Evolutionary conservation across 169 alveolate species (phyloP).

Genomic region (Perkinsus olseni): DNA sequence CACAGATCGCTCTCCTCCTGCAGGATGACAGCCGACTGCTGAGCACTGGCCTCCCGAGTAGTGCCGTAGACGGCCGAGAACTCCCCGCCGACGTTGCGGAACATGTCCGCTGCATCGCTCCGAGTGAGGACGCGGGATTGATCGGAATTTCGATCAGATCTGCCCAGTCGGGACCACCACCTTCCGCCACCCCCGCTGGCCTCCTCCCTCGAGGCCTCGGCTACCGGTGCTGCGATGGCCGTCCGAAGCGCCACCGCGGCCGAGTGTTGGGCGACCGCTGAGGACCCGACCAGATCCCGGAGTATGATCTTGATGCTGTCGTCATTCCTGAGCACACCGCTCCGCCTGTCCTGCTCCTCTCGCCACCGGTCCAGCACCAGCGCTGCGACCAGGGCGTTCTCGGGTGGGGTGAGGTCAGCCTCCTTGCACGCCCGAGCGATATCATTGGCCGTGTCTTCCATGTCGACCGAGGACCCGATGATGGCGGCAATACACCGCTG

Average conservation of each 20-base stretch:
- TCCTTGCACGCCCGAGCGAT: background rate
- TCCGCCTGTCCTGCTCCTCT: background rate
- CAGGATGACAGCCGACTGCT: background rate
- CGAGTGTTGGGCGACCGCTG: background rate
- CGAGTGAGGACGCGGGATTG: background rate
- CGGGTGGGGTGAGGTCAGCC: background rate
- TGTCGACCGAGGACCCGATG: background rate
- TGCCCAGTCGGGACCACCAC: background rate
- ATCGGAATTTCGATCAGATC: background rate
- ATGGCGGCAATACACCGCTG: background rate
- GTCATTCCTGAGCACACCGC: background rate
- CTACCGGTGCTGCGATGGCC: background rate
- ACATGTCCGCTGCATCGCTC: background rate
- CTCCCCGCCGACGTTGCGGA: background rate
- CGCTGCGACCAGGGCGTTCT: background rate
- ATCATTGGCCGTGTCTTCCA: background rate
- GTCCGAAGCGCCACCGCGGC: background rate
- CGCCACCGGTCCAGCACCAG: background rate
- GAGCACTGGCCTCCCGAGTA: background rate
- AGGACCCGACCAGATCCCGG: background rate
- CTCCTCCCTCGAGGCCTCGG: background rate
- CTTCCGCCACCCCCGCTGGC: background rate
- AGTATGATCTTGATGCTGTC: background rate
- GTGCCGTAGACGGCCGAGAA: background rate
- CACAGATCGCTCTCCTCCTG: background rate